Conservation (phyloP, 176 grass and related monocot genomes). For the Oryza nivara region DNA sequence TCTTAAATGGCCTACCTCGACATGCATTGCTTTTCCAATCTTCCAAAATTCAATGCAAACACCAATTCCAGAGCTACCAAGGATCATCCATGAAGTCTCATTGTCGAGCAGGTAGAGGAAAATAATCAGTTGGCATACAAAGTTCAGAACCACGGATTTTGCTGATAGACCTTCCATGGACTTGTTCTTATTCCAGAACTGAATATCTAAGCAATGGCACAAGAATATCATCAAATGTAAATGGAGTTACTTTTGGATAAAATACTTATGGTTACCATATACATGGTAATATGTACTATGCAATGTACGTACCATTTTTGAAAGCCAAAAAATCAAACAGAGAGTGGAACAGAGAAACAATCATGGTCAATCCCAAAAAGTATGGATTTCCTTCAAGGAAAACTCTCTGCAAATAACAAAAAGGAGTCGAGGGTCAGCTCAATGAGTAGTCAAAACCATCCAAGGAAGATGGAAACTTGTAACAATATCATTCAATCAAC, state of each 20-base stretch:
- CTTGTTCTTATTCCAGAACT: conserved; percentile 99
- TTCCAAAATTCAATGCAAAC: conserved; percentile 99
- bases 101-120: conserved; percentile 98
- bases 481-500: conserved; percentile 1
- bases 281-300: conserved; percentile 13
- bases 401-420: conserved; percentile 71
- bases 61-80: conserved; percentile 90
- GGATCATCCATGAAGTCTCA: conserved; percentile 99
- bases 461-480: conserved; percentile 23
- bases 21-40: conserved; percentile 99
- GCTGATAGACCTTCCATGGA: conserved; percentile 99
- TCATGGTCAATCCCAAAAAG: conserved; percentile 76
- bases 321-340: conserved; percentile 99
- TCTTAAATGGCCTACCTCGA: conserved; percentile 67
- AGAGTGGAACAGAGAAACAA: conserved; percentile 90
- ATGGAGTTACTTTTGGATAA: conserved; percentile 7
- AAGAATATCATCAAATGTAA: conserved; percentile 10
- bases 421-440: conserved; percentile 28
- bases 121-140: conserved; percentile 87
- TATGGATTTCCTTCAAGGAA: conserved; percentile 99
- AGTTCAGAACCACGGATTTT: conserved; percentile 98
- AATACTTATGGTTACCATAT: conserved; percentile 22
- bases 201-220: conserved; percentile 75
- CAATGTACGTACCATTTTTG: conserved; percentile 77
- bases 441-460: background rate